These are phyloP conservation scores for Lablab purpureus DNA, from an alignment of 306 rosid genomes.

Conservation along the genomic window DNA sequence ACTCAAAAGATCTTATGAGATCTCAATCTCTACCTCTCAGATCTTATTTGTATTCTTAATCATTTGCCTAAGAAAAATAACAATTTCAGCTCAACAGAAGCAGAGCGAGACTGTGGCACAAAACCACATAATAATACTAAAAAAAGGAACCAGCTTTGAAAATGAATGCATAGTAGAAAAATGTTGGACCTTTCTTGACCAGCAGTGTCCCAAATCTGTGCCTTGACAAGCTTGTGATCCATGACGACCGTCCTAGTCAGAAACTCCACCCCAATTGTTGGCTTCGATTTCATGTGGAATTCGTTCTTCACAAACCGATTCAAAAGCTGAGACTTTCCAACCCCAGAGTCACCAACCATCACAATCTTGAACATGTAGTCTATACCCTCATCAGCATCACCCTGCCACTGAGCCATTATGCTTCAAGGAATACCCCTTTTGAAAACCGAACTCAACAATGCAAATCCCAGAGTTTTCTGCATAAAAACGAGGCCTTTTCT, in stretches of 20 bases:
- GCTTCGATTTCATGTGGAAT: constrained; percentile 79
- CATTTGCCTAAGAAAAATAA: background rate
- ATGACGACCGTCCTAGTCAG: constrained; percentile 80
- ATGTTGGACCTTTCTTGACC: constrained; percentile 90
- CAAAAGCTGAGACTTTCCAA: constrained; percentile 91
- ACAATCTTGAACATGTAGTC: constrained; percentile 93
- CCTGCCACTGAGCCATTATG: constrained; percentile 70
- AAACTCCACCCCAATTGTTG: constrained; percentile 95
- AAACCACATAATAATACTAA: background rate
- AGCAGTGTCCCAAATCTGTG: constrained; percentile 99
- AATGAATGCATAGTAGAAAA: background rate
- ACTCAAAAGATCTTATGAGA: constrained; percentile 31
- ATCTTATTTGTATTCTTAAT: constrained; percentile 21
- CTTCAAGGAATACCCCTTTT: constrained; percentile 31
- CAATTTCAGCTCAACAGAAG: constrained; percentile 30
- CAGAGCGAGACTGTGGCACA: constrained; percentile 11
- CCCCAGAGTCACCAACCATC: constrained; percentile 91
- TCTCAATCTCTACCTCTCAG: constrained; percentile 19
- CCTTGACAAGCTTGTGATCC: constrained; percentile 86
- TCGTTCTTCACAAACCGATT: constrained; percentile 79
- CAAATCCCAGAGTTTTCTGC: constrained; percentile 30
- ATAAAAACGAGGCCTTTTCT: constrained; percentile 34
- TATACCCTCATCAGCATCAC: constrained; percentile 74
- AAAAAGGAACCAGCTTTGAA: background rate
- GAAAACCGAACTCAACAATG: constrained; percentile 21